Conservation (phyloP, 1,139 yeast species). For the Debaryomycetaceae sp. region DNA sequence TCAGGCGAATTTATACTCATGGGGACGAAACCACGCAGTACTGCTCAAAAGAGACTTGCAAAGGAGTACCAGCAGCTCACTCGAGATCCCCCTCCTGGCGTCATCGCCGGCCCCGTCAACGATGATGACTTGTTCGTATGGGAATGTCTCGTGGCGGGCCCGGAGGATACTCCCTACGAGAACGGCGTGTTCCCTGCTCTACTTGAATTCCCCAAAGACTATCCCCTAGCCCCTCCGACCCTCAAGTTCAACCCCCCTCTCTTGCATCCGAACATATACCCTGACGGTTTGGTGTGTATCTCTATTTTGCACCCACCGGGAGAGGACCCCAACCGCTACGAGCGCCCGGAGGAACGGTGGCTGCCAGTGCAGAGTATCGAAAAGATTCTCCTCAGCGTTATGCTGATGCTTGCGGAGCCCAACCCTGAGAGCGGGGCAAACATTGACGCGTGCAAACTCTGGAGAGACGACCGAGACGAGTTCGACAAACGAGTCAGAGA, state of each 20-base stretch:
- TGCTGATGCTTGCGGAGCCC: constrained; percentile 96
- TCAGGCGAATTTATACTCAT: no score
- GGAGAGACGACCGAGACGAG: constrained; percentile 73
- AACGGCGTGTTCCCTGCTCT: constrained; percentile 87
- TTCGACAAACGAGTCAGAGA: constrained; percentile 54
- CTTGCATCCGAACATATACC: constrained; percentile 85
- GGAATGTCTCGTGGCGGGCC: constrained; percentile 92
- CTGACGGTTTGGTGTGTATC: constrained; percentile 92
- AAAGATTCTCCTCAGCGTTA: constrained; percentile 81
- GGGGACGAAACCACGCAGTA: constrained; percentile 35
- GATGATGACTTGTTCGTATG: constrained; percentile 79
- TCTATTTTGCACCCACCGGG: constrained; percentile 94
- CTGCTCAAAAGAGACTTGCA: constrained; percentile 78
- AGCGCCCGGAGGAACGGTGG: constrained; percentile 94
- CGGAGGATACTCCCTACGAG: constrained; percentile 87
- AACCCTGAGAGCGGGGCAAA: constrained; percentile 96
- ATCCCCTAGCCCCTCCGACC: constrained; percentile 86
- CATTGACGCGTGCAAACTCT: constrained; percentile 89
- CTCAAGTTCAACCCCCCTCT: constrained; percentile 77
- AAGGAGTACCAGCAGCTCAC: constrained; percentile 83
- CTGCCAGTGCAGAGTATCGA: constrained; percentile 96
- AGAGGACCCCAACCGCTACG: constrained; percentile 93
- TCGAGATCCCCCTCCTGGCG: constrained; percentile 88
- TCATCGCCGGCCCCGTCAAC: constrained; percentile 79
- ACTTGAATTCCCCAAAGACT: constrained; percentile 76